These are phyloP conservation scores for Cladosporium sp. DNA, from an alignment of 2,329 filamentous ascomycete species.

Conservation along the genomic window DNA sequence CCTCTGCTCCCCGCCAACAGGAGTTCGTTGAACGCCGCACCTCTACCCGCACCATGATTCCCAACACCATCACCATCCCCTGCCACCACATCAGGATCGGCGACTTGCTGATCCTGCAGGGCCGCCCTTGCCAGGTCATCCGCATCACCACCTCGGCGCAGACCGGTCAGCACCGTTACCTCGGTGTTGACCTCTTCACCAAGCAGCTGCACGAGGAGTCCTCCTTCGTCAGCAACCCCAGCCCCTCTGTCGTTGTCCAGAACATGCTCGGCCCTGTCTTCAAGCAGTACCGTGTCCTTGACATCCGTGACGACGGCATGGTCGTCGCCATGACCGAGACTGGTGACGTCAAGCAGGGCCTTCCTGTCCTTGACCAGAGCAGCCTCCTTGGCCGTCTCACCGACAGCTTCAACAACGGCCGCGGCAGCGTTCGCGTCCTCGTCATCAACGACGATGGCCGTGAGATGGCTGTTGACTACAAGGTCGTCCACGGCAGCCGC, in stretches of 20 bases:
- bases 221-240: constrained; percentile 94
- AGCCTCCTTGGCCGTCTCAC: constrained; percentile 76
- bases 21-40: constrained; percentile 20
- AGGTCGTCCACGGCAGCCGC: constrained; percentile 81
- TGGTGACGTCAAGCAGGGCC: constrained; percentile 94
- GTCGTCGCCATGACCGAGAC: constrained; percentile 98
- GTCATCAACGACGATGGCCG: constrained; percentile 90
- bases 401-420: constrained; percentile 82
- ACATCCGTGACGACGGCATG: constrained; percentile 78
- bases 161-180: constrained; percentile 99
- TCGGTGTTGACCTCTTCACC: constrained; percentile 99
- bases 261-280: constrained; percentile 99
- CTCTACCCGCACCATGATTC: constrained; percentile 25
- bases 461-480: constrained; percentile 98
- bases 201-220: constrained; percentile 99
- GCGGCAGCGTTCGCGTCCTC: constrained; percentile 88
- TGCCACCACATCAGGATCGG: constrained; percentile 99
- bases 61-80: constrained; percentile 94
- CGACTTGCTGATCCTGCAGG: constrained; percentile 97
- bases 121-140: constrained; percentile 99
- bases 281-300: constrained; percentile 99
- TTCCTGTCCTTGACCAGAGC: constrained; percentile 93
- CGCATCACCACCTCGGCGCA: constrained; percentile 97
- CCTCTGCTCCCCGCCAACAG: constrained; percentile 33
- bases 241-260: constrained; percentile 94